Evolutionary conservation across 495 filamentous ascomycete species (phyloP), one percentile per base, ranked within the genome.

Genomic region (Lichina pygmaea): DNA sequence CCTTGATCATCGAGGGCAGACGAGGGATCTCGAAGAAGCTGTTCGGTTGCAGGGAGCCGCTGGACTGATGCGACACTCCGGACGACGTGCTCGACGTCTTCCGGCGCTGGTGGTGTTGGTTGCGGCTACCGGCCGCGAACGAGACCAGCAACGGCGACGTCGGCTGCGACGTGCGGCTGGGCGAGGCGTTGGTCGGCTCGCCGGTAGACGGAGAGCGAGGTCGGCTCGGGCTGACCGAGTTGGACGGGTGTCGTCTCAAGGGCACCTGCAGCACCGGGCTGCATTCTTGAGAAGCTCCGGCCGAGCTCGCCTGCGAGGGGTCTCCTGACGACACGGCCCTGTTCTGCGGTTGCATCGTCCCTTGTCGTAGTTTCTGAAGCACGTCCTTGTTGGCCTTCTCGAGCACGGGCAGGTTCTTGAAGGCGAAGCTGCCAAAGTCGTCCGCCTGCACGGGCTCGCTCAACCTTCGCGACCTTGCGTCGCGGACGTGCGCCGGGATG

Each of bases 311-410:
- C 31, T 57, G 54, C 39, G 54, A 50, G 16, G 65, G 55, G 16
- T 71, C 62, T 30, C 62, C 60, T 13, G 58, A 54, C 16, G 60
- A 45, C 24, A 41, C 42, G 33, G 45, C 34, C 47, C 58, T 62
- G 44, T 49, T 50, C 44, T 65, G 61, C 10, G 57, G 57, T 43
- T 64, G 59, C 58, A 64, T 57, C 15, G 62, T 86, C 55, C 94
- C 86, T 30, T 83, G 81, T 8, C 85, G 72, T 47, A 97, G 67
- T 54, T 93, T 93, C 54, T 95, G 85, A 36, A 97, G 89, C 39
- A 94, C 82, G 56, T 97, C 91, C 55, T 95, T 95, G 57, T 97
- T 97, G 36, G 91, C 89, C 57, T 93, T 95, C 55, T 94, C 86
- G 15, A 97, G 67, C 46, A 95, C 86, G 1, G 89, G 83, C 33